Conservation (phyloP, 495 filamentous ascomycete genomes). For the Aspergillus bertholletiae region DNA sequence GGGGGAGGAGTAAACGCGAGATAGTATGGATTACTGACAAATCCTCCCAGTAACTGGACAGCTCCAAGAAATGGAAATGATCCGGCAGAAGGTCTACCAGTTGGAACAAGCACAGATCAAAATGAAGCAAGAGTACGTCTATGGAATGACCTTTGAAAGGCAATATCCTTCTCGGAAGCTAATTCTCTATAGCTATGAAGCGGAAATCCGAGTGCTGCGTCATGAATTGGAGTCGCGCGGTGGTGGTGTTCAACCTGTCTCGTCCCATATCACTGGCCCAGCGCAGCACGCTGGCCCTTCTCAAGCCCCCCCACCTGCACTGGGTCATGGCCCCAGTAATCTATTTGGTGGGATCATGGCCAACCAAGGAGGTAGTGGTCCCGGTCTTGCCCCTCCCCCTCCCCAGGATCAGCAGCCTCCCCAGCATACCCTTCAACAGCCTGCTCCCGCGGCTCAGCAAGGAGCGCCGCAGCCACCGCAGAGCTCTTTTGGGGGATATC, state of each 20-base stretch:
- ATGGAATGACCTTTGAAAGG: neutral
- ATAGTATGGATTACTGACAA: slow-evolving; percentile 19
- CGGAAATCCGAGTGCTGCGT: slow-evolving; percentile 78
- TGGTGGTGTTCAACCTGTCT: slow-evolving; percentile 68
- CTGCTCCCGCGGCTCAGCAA: slow-evolving; percentile 56
- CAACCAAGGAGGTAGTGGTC: slow-evolving; percentile 79
- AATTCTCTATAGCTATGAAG: slow-evolving; percentile 71
- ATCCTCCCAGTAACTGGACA: slow-evolving; percentile 69
- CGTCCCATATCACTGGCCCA: slow-evolving; percentile 57
- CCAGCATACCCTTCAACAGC: slow-evolving; percentile 56
- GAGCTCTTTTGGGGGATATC: slow-evolving; percentile 55
- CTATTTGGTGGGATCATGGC: slow-evolving; percentile 96
- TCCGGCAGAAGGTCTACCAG: slow-evolving; percentile 84
- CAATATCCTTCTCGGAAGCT: neutral
- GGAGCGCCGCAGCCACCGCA: slow-evolving; percentile 62
- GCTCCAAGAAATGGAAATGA: slow-evolving; percentile 87
- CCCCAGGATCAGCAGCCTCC: slow-evolving; percentile 62
- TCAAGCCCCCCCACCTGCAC: slow-evolving; percentile 77
- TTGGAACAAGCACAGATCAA: slow-evolving; percentile 82
- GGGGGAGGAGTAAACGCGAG: neutral
- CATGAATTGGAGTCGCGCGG: slow-evolving; percentile 88
- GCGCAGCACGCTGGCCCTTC: slow-evolving; percentile 73
- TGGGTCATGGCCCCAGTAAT: slow-evolving; percentile 89
- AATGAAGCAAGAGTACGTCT: slow-evolving; percentile 83
- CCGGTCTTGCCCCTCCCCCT: slow-evolving; percentile 81